Conservation (phyloP, 2,329 filamentous ascomycete species). For the Pseudovirgaria hyperparasitica region DNA sequence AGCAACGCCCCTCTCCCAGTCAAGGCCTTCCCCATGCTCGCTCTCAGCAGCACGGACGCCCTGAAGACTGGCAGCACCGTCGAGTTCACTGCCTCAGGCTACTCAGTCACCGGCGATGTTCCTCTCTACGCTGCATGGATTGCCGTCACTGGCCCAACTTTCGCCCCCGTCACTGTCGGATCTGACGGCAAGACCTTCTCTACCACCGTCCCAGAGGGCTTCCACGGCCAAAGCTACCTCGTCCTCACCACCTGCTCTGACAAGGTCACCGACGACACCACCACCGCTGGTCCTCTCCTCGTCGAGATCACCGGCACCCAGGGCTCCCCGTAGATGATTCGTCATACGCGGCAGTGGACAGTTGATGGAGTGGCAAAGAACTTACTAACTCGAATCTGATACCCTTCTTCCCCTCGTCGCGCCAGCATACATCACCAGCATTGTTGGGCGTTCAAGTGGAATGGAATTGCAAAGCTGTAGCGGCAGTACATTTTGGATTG, state of each 20-base stretch:
- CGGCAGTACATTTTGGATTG: no score
- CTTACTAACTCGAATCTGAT: no score
- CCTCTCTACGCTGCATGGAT: constrained; percentile 26
- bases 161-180: constrained; percentile 11
- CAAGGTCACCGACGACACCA: constrained; percentile 23
- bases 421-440: no score
- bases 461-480: no score
- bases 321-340: no score
- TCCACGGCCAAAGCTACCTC: constrained; percentile 28
- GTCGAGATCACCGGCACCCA: constrained; percentile 12
- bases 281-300: constrained; percentile 24
- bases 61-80: constrained; percentile 8
- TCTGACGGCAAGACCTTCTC: constrained; percentile 11
- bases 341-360: no score
- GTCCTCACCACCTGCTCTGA: constrained; percentile 27
- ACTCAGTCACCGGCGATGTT: constrained; percentile 10
- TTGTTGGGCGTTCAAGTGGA: no score
- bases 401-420: no score
- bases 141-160: constrained; percentile 24
- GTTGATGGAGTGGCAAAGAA: no score
- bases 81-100: constrained; percentile 12
- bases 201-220: constrained; percentile 16
- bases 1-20: constrained; percentile 45
- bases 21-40: constrained; percentile 44
- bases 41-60: constrained; percentile 3